phyloP scores from a whole-genome alignment of 495 filamentous ascomycete species.

The Daldinia bambusicola region DNA sequence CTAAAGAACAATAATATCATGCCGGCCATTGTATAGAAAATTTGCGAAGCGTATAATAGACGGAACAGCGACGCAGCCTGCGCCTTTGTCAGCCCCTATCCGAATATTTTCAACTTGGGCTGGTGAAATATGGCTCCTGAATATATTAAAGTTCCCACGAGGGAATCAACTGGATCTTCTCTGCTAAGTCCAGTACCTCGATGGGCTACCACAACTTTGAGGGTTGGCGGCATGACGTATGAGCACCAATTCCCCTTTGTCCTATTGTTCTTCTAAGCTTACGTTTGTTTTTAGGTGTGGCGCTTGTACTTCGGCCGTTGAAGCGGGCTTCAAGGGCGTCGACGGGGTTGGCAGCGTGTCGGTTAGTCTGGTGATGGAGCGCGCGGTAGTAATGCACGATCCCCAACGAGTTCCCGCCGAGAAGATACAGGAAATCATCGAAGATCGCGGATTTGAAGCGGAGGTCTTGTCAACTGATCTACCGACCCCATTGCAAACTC shows the following conservation, averaged over 20 bases:
- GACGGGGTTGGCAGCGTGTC: conserved; percentile 85
- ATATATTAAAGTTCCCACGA: conserved; percentile 57
- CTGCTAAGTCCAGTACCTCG: conserved; percentile 55
- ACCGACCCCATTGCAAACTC: conserved; percentile 56
- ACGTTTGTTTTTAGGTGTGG: conserved; percentile 65
- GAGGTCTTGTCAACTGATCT: conserved; percentile 85
- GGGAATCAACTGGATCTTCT: conserved; percentile 46
- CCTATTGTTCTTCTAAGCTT: conserved; percentile 15
- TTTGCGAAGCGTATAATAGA: conserved; percentile 8
- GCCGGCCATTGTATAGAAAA: conserved; percentile 25
- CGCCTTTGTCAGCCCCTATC: conserved; percentile 6
- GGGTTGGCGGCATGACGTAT: conserved; percentile 91
- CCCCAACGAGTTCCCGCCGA: conserved; percentile 76
- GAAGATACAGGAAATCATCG: conserved; percentile 82
- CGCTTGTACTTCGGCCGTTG: conserved; percentile 87
- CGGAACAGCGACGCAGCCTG: conserved; percentile 10
- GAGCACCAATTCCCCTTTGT: neutral
- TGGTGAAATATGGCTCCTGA: conserved; percentile 58
- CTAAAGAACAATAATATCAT: conserved; percentile 22
- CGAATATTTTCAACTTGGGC: conserved; percentile 12
- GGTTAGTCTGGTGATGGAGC: conserved; percentile 90
- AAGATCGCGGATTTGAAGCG: conserved; percentile 95
- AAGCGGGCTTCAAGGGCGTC: conserved; percentile 81
- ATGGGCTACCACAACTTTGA: conserved; percentile 91
- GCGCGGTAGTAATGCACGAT: conserved; percentile 91